Conservation (phyloP, 1,284 basidiomycete genomes). For the Irpex lacteus region DNA sequence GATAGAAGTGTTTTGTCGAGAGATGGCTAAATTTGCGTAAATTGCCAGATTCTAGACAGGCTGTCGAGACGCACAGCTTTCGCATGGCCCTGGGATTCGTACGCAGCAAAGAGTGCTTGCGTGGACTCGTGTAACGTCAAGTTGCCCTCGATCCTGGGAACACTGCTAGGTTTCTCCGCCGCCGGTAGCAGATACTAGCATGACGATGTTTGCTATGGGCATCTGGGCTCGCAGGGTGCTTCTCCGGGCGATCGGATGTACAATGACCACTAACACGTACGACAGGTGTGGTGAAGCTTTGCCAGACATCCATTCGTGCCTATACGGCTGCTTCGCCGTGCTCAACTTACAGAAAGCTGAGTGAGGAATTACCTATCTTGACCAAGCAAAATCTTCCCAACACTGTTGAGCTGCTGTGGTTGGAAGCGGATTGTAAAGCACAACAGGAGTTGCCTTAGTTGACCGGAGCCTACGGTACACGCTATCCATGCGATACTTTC, state of each 20-base stretch:
- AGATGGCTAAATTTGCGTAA: neutral
- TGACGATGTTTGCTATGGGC: neutral
- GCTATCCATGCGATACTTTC: no score
- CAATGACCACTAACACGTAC: neutral
- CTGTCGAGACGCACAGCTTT: neutral
- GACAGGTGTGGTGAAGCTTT: neutral
- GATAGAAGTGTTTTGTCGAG: neutral
- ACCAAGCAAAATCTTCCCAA: no score
- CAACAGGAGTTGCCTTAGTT: neutral
- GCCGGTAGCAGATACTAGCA: neutral
- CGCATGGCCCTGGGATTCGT: neutral
- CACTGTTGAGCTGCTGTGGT: no score
- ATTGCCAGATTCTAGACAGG: neutral
- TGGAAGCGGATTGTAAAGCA: no score
- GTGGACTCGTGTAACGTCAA: neutral
- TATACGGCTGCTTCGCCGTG: neutral
- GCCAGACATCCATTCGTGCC: neutral
- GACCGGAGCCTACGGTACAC: no score
- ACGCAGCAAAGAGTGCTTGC: neutral
- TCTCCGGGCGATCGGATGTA: neutral
- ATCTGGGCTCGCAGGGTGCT: neutral
- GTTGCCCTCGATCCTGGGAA: neutral
- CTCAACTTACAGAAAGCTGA: neutral
- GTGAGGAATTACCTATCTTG: neutral
- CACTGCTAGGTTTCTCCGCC: neutral